Evolutionary conservation across 2,329 filamentous ascomycete species (phyloP).

Genomic region (Fusarium heterosporum): DNA sequence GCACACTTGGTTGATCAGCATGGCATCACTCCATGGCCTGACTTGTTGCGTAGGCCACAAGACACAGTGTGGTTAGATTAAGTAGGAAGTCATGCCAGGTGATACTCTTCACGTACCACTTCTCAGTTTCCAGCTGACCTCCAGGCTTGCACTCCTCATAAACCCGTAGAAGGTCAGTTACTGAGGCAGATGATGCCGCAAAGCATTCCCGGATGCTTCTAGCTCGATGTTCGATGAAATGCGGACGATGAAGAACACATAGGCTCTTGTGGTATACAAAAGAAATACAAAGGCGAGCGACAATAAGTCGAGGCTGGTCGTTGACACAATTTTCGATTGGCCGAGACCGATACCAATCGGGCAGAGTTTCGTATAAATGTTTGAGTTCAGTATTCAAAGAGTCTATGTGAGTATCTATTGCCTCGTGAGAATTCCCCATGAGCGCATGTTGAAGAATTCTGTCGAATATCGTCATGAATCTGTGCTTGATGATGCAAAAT

Average conservation of each 20-base stretch:
- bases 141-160: slow-evolving; percentile 1
- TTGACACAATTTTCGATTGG: not conserved
- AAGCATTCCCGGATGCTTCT: not conserved
- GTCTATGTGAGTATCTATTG: not conserved
- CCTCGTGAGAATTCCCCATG: not conserved
- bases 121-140: not conserved
- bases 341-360: not conserved
- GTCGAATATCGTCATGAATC: not conserved
- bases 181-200: not conserved
- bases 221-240: not conserved
- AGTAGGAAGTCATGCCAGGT: slow-evolving; percentile 3
- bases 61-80: not conserved
- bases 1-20: not conserved
- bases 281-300: slow-evolving; percentile 1
- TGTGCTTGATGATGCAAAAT: not conserved
- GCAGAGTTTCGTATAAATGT: not conserved
- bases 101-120: slow-evolving; percentile 5
- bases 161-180: not conserved
- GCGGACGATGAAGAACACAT: slow-evolving; percentile 4
- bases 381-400: not conserved
- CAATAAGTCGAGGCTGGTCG: not conserved
- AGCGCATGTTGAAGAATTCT: not conserved
- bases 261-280: slow-evolving; percentile 1
- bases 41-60: not conserved
- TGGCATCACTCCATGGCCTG: accelerated